A percentile compares a stretch with the other conserved stretches of the same genome.
These are phyloP conservation scores for Leccinum truebloodii DNA, from an alignment of 768 basidiomycete genomes.

Conservation along the genomic window DNA sequence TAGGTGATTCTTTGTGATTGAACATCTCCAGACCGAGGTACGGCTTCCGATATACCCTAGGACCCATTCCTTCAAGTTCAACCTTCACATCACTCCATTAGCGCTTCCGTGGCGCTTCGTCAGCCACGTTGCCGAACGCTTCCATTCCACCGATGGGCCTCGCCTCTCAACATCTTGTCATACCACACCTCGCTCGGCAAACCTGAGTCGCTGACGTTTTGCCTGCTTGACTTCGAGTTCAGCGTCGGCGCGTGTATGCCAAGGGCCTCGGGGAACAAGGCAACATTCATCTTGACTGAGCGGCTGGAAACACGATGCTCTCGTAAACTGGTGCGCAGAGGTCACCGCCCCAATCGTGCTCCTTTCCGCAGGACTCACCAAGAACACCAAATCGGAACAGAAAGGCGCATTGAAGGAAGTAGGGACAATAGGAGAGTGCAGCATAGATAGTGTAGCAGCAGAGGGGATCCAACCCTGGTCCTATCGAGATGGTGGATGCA, in stretches of 20 bases:
- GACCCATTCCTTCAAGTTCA: too few relatives aligned
- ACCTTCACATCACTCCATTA: too few relatives aligned
- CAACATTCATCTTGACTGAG: slow-evolving; percentile 73
- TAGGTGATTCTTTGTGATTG: too few relatives aligned
- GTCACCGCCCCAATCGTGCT: slow-evolving; percentile 76
- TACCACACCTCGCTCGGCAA: neutral
- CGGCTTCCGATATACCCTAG: neutral
- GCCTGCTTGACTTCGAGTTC: too few relatives aligned
- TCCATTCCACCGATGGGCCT: neutral
- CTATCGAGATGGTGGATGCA: too few relatives aligned
- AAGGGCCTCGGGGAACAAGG: slow-evolving; percentile 82
- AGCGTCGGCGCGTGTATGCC: neutral
- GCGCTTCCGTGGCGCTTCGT: too few relatives aligned
- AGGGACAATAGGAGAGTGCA: slow-evolving; percentile 55
- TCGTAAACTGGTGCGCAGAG: slow-evolving; percentile 40
- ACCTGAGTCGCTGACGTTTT: too few relatives aligned
- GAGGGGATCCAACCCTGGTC: too few relatives aligned
- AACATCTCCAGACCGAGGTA: too few relatives aligned
- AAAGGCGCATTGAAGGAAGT: slow-evolving; percentile 53
- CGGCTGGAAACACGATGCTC: slow-evolving; percentile 48
- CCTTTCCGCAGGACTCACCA: slow-evolving; percentile 70
- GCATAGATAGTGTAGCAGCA: too few relatives aligned
- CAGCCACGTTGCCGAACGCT: neutral
- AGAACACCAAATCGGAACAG: slow-evolving; percentile 49
- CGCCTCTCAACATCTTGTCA: too few relatives aligned